Percentiles rank a stretch among this genome's conserved stretches.
These are phyloP conservation scores for Aspergillus indologenus DNA, from an alignment of 495 filamentous ascomycete genomes.

Conservation along the genomic window DNA sequence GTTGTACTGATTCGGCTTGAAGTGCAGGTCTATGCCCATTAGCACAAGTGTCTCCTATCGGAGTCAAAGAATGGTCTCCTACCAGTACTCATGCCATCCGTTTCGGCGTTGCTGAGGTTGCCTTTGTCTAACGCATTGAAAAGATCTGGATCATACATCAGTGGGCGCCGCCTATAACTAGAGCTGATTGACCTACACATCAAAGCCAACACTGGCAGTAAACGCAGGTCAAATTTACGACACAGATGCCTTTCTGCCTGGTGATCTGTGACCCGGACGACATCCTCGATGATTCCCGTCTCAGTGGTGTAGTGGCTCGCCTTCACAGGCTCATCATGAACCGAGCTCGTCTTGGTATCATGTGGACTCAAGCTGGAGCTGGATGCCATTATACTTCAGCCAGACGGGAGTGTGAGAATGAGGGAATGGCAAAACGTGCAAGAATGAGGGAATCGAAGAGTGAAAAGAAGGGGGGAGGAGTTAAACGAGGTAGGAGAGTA, in stretches of 20 bases:
- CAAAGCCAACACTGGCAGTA: conserved; percentile 60
- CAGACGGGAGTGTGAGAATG: not conserved
- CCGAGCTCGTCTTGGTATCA: conserved; percentile 20
- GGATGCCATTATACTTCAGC: not conserved
- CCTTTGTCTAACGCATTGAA: conserved; percentile 67
- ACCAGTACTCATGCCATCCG: conserved; percentile 53
- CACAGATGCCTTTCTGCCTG: conserved; percentile 60
- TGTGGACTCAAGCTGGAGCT: conserved; percentile 9
- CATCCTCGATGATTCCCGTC: conserved; percentile 32
- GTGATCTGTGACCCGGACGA: conserved; percentile 39
- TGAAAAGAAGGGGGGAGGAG: not conserved
- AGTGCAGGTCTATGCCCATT: conserved; percentile 43
- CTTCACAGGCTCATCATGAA: conserved; percentile 31
- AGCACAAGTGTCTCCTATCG: not conserved
- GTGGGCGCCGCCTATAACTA: not conserved
- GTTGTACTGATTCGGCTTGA: conserved; percentile 66
- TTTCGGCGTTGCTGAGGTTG: conserved; percentile 70
- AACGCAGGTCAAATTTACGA: conserved; percentile 60
- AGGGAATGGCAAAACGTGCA: not conserved
- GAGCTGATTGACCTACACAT: conserved; percentile 50
- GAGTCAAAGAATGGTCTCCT: conserved; percentile 11
- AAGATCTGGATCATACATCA: conserved; percentile 34
- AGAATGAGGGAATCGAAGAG: not conserved
- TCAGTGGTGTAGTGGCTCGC: conserved; percentile 28
- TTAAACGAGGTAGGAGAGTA: not conserved